Percentiles rank a stretch among this genome's conserved stretches.
These are phyloP conservation scores for Yarrowia phangngaensis DNA, from an alignment of 805 yeast species.

Conservation along the genomic window DNA sequence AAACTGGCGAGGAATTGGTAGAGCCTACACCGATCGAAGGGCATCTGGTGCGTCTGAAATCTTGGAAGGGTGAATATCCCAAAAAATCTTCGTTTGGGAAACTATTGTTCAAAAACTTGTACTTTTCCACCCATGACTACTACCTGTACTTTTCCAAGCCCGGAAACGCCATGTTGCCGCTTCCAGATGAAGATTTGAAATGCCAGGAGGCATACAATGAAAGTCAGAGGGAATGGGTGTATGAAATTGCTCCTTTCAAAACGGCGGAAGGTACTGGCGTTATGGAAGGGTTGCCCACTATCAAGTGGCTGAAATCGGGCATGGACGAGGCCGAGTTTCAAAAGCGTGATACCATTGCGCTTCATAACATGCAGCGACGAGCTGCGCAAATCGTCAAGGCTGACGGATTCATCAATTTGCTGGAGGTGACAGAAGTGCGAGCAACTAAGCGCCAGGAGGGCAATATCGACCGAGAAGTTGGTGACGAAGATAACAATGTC, in stretches of 20 bases:
- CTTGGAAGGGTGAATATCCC: conserved; percentile 44
- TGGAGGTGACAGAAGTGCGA: conserved; percentile 45
- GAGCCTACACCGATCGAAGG: conserved; percentile 86
- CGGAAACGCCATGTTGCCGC: conserved; percentile 56
- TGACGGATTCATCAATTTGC: conserved; percentile 58
- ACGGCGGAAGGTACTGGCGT: conserved; percentile 47
- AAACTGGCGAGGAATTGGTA: conserved; percentile 32
- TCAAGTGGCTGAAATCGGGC: conserved; percentile 38
- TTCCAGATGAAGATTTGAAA: conserved; percentile 44
- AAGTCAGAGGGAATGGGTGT: conserved; percentile 37
- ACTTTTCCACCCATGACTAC: conserved; percentile 60
- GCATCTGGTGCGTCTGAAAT: conserved; percentile 56
- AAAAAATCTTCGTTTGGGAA: conserved; percentile 36
- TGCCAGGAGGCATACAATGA: conserved; percentile 36
- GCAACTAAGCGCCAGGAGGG: conserved; percentile 35
- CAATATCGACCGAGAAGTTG: conserved; percentile 54
- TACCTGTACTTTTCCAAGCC: conserved; percentile 57
- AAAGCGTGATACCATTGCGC: conserved; percentile 53
- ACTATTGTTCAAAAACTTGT: conserved; percentile 52
- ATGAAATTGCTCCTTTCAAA: conserved; percentile 53
- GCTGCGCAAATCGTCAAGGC: conserved; percentile 54
- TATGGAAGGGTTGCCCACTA: conserved; percentile 54
- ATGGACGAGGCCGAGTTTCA: conserved; percentile 41
- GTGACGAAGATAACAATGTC: conserved; percentile 65
- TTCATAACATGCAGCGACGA: conserved; percentile 63